Base-by-base conservation (phyloP, 2,329 filamentous ascomycete species). In the Macrophomina phaseolina region DNA sequence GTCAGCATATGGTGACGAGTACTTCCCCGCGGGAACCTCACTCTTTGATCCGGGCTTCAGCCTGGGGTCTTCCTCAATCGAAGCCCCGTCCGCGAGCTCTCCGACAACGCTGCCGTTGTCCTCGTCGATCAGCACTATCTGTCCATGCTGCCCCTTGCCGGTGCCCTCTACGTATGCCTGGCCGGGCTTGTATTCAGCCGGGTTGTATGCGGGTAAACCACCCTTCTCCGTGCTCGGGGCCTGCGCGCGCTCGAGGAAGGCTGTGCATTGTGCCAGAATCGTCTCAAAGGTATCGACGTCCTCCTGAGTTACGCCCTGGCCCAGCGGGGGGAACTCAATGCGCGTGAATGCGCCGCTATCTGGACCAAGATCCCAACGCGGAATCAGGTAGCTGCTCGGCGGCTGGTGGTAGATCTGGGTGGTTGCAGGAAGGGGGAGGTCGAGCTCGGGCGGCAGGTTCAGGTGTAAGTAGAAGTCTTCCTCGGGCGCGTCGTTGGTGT, bases 331-430 rank as follows among this genome's bases (percentile, higher is more conserved):
- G 71, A 99, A 98, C 76, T 97, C 91, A 75, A 99, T 93, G 66
- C 93, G 87, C 23, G 94, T 97, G 76, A 98, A 98, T 18, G 93
- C 92, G 68, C 93, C 94, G 70, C 90, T 91, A 66, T 95, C 91
- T 1, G 91, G 92, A 4, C 93, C 94, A 16, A 97, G 82, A 74
- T 98, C 94, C 93, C 94, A 97, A 71, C 94, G 89, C 16, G 95
- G 95, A 69, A 99, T 97, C 55, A 98, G 84, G 76, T 98, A 98
- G 82, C 92, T 97, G 70, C 86, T 89, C 0, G 94, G 94, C 6
- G 94, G 93, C 80, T 98, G 93, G 79, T 97, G 93, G 81, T 97
- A 98, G 77, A 99, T 95, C 78, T 98, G 94, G 0, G 95, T 98
- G 0, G 94, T 98, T 18, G 94, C 94, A 12, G 95, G 95, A 14